Evolutionary conservation across 805 yeast species (phyloP).

Genomic region (Isabelozyma rhagii): DNA sequence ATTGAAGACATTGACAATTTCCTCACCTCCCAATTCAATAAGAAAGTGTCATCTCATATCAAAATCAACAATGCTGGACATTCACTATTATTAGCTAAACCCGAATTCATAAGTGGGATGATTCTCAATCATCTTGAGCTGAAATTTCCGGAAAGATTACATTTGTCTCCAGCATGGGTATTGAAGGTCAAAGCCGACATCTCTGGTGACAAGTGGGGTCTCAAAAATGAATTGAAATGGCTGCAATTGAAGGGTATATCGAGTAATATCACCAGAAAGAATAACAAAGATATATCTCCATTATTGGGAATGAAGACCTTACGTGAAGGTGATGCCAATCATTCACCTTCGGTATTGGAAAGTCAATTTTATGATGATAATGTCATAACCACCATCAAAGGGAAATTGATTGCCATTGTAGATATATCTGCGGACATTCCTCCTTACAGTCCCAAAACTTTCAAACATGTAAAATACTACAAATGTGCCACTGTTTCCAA

Average conservation of each 20-base stretch:
- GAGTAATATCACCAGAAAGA: conserved; percentile 30
- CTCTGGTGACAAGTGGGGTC: conserved; percentile 74
- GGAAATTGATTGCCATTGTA: conserved; percentile 52
- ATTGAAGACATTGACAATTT: conserved; percentile 27
- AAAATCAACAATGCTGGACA: conserved; percentile 58
- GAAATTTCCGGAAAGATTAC: conserved; percentile 44
- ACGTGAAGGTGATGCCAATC: conserved; percentile 58
- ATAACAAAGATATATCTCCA: conserved; percentile 36
- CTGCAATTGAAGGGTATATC: conserved; percentile 51
- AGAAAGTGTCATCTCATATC: conserved; percentile 29
- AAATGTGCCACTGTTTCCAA: conserved; percentile 78
- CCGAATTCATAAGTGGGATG: conserved; percentile 61
- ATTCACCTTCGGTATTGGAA: conserved; percentile 59
- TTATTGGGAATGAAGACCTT: conserved; percentile 73
- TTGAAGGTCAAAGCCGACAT: conserved; percentile 58
- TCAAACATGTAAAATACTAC: conserved; percentile 53
- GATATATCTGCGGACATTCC: conserved; percentile 72
- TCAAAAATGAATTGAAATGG: conserved; percentile 77
- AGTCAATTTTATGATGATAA: conserved; percentile 25
- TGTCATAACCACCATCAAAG: conserved; percentile 13
- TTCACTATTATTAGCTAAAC: conserved; percentile 58
- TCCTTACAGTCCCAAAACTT: conserved; percentile 62
- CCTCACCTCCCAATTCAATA: conserved; percentile 18
- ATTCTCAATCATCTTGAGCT: conserved; percentile 55
- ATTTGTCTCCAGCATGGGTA: conserved; percentile 71